Evolutionary conservation across 2,329 filamentous ascomycete species (phyloP).

Genomic region (Amauroascus verrucosus): DNA sequence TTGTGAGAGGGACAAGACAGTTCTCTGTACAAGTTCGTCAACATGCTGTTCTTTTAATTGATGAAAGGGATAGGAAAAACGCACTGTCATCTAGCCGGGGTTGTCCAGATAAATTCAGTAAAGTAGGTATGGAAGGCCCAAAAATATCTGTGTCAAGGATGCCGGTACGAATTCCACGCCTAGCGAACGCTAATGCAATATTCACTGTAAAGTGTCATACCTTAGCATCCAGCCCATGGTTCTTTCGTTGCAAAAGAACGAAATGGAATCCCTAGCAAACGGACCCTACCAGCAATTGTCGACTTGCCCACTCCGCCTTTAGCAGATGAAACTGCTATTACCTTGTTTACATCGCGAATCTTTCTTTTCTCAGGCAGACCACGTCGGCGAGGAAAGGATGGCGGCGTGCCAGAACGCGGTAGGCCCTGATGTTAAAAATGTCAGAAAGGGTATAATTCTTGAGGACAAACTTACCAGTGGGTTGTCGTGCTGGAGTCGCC

Average conservation of each 20-base stretch:
- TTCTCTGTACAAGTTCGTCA: constrained; percentile 24
- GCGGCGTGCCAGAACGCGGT: constrained; percentile 61
- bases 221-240: not conserved
- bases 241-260: not conserved
- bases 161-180: constrained; percentile 68
- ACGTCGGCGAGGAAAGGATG: constrained; percentile 61
- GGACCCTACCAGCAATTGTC: constrained; percentile 63
- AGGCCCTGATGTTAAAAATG: constrained; percentile 57
- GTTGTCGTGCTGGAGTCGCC: constrained; percentile 64
- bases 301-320: constrained; percentile 98
- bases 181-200: constrained; percentile 74
- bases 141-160: constrained; percentile 96
- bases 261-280: not conserved
- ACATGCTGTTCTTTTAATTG: not conserved
- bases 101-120: constrained; percentile 71
- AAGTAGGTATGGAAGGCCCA: constrained; percentile 83
- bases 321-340: constrained; percentile 93
- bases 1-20: constrained; percentile 72
- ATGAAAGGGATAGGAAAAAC: constrained; percentile 23
- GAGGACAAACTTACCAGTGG: constrained; percentile 53
- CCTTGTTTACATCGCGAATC: constrained; percentile 75
- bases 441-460: not conserved
- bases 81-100: constrained; percentile 63
- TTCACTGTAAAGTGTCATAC: constrained; percentile 44
- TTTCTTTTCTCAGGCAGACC: constrained; percentile 70